phyloP scores from a whole-genome alignment of 2,329 filamentous ascomycete species.

The Colletotrichum melonis region DNA sequence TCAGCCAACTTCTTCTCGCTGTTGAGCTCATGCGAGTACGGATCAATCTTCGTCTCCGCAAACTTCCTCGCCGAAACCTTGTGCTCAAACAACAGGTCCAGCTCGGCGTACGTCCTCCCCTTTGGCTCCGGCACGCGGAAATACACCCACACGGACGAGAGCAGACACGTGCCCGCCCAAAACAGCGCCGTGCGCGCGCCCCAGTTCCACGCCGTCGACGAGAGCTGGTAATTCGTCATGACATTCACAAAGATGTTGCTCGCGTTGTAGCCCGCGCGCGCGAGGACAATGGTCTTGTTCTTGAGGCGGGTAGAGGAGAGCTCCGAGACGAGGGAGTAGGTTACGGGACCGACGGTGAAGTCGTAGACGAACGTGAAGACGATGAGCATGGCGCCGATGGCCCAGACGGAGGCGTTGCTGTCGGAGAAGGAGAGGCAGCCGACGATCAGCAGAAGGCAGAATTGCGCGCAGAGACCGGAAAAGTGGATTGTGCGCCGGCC shows the following conservation, averaged over 20 bases:
- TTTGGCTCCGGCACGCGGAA: conserved; percentile 66
- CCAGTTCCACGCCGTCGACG: conserved; percentile 58
- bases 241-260: conserved; percentile 62
- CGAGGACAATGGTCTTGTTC: conserved; percentile 65
- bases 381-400: conserved; percentile 60
- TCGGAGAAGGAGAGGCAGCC: conserved; percentile 51
- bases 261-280: conserved; percentile 59
- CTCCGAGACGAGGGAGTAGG: conserved; percentile 64
- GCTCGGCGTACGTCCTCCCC: conserved; percentile 57
- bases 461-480: conserved; percentile 54
- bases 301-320: conserved; percentile 65
- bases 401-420: conserved; percentile 50
- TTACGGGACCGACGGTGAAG: conserved; percentile 64
- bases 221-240: conserved; percentile 61
- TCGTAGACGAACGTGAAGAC: conserved; percentile 66
- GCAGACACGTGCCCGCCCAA: conserved; percentile 59
- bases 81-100: conserved; percentile 55
- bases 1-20: conserved; percentile 30
- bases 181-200: conserved; percentile 59
- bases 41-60: conserved; percentile 50
- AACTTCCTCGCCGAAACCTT: conserved; percentile 53
- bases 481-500: conserved; percentile 64
- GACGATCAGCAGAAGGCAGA: conserved; percentile 53
- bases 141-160: conserved; percentile 61
- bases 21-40: conserved; percentile 42